Evolutionary conservation across 1,284 basidiomycete species (phyloP), one percentile per base, ranked within the genome.

Genomic region (Leucoagaricus sp.): DNA sequence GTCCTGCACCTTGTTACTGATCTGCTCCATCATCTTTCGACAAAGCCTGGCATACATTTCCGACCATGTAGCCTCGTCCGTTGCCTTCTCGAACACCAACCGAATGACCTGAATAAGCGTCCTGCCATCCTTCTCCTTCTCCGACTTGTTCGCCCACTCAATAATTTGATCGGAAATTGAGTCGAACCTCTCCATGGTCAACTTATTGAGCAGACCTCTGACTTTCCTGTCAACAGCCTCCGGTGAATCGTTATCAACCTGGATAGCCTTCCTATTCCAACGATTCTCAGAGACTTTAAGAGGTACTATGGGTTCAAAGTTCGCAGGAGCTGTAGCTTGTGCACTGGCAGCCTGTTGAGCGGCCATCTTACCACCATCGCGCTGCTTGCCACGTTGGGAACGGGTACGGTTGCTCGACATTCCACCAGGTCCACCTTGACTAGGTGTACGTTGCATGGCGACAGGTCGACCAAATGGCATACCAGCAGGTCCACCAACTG

Each of bases 31-130:
- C 82, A 98, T 90, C 82, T 95, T 94, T 61, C 93, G 83, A 70
- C 95, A 98, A 46, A 99, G 79, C 50, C 91, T 87, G 26, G 96
- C 96, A 72, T 98, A 98, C 93, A 98, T 97, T 78, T 94, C 92
- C 9, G 92, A 95, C 90, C 93, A 97, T 34, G 89, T 86, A 15
- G 93, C 93, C 74, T 98, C 95, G 73, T 96, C 93, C 21, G 93
- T 97, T 3, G 95, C 95, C 81, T 96, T 96, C 73, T 98, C 95
- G 72, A 98, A 98, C 45, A 98, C 93, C 54, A 98, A 87, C 63
- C 89, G 87, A 75, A 97, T 98, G 69, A 98, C 96, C 67, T 96
- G 93, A 64, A 96, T 94, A 65, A 98, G 84, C 1, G 95, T 97
- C 60, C 91, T 85, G 3, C 95, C 96, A 69, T 98, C 94, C 69